Conservation (phyloP, 257 asterid species). For the Coffea canephora region DNA sequence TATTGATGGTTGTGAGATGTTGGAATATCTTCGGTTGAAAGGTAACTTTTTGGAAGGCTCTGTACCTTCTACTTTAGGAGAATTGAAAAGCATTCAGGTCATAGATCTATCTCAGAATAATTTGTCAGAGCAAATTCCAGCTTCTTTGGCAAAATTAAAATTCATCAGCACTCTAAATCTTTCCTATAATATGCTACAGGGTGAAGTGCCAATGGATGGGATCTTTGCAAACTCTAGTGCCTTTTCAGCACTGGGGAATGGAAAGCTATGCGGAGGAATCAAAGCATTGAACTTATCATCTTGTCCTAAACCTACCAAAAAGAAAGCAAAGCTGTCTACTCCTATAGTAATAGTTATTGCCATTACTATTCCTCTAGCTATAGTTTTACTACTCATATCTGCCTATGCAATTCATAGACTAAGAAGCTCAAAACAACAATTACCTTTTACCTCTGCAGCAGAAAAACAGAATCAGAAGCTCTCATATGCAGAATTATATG, state of each 20-base stretch:
- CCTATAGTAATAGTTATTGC: slow-evolving; percentile 15
- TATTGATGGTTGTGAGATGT: slow-evolving; percentile 26
- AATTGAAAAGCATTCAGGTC: slow-evolving; percentile 17
- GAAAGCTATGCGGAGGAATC: slow-evolving; percentile 29
- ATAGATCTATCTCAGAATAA: slow-evolving; percentile 34
- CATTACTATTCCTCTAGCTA: slow-evolving; percentile 9
- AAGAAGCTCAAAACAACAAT: slow-evolving; percentile 1
- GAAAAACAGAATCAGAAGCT: slow-evolving; percentile 9
- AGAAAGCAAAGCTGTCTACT: slow-evolving; percentile 16
- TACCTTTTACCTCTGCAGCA: slow-evolving; percentile 3
- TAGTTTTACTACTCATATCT: slow-evolving; percentile 6
- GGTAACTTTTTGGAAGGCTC: slow-evolving; percentile 26
- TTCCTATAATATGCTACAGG: slow-evolving; percentile 32
- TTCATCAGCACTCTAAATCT: slow-evolving; percentile 24
- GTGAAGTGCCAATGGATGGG: slow-evolving; percentile 31
- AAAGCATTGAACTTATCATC: slow-evolving; percentile 10
- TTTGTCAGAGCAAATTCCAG: slow-evolving; percentile 29
- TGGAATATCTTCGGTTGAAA: slow-evolving; percentile 16
- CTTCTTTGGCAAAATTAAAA: slow-evolving; percentile 20
- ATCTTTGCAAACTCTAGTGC: slow-evolving; percentile 22
- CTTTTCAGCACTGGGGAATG: slow-evolving; percentile 24
- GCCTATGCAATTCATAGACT: slow-evolving; percentile 4
- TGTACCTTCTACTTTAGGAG: slow-evolving; percentile 26
- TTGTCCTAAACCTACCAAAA: slow-evolving; percentile 1
- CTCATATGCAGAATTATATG: slow-evolving; percentile 19